phyloP scores from a whole-genome alignment of 1,284 basidiomycete genomes.

The Ustilago lituana region DNA sequence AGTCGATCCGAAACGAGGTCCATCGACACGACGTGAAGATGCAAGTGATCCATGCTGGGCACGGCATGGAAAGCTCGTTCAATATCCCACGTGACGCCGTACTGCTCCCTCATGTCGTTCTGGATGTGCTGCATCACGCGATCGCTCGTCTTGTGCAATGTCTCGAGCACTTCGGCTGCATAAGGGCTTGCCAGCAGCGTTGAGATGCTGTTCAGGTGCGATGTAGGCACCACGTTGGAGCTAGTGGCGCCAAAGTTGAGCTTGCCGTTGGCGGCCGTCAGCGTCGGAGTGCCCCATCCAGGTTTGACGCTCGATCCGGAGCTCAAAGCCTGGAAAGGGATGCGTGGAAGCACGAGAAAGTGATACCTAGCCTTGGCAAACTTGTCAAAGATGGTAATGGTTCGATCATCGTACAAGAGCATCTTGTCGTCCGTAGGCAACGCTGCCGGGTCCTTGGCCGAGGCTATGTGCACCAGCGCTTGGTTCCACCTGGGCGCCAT shows the following conservation, averaged over 20 bases:
- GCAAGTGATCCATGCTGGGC: conserved; percentile 71
- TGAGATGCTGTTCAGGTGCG: conserved; percentile 48
- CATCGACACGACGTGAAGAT: conserved; percentile 74
- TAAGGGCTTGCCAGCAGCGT: conserved; percentile 52
- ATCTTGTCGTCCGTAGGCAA: conserved; percentile 70
- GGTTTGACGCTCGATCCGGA: background rate
- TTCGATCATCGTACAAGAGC: conserved; percentile 74
- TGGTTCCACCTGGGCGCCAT: conserved; percentile 32
- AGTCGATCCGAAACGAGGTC: conserved; percentile 80
- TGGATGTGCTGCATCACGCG: conserved; percentile 72
- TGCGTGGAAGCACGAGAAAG: conserved; percentile 51
- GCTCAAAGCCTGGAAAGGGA: conserved; percentile 29
- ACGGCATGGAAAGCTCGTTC: conserved; percentile 82
- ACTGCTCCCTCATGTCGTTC: conserved; percentile 78
- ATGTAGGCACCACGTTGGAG: conserved; percentile 35
- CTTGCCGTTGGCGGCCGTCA: conserved; percentile 38
- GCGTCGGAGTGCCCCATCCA: conserved; percentile 2
- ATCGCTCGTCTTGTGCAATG: conserved; percentile 38
- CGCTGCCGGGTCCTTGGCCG: conserved; percentile 16
- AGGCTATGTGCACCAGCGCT: conserved; percentile 37
- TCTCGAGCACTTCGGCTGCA: conserved; percentile 39
- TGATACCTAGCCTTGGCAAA: conserved; percentile 75
- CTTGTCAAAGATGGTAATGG: conserved; percentile 82
- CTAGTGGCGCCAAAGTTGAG: conserved; percentile 38
- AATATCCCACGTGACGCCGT: conserved; percentile 51